These are phyloP conservation scores for Breynia disticha DNA, from an alignment of 441 rosid species.

Conservation along the genomic window DNA sequence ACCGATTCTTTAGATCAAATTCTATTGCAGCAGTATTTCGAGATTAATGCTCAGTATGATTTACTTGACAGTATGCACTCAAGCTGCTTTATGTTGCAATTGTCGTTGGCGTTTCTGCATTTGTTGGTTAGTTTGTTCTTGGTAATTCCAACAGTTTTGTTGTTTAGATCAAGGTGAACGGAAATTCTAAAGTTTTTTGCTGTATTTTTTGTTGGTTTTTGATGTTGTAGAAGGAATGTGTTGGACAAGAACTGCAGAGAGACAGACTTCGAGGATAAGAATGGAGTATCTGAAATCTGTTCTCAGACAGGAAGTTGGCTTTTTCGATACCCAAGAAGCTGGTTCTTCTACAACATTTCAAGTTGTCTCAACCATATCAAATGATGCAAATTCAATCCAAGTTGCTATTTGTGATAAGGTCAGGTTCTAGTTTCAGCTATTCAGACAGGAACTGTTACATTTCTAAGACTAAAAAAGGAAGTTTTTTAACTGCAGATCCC, in stretches of 20 bases:
- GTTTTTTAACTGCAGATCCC: slow-evolving; percentile 38
- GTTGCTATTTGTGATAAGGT: slow-evolving; percentile 67
- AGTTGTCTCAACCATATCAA: slow-evolving; percentile 58
- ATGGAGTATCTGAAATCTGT: slow-evolving; percentile 57
- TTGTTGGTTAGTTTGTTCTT: slow-evolving; percentile 38
- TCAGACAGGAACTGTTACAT: background rate
- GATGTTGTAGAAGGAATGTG: slow-evolving; percentile 53
- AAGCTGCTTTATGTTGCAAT: slow-evolving; percentile 55
- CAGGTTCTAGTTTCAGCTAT: background rate
- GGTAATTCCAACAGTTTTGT: no score
- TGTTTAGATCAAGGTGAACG: background rate
- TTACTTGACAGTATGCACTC: slow-evolving; percentile 41
- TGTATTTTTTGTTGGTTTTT: slow-evolving; percentile 3
- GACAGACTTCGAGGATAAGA: slow-evolving; percentile 60
- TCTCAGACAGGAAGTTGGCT: slow-evolving; percentile 58
- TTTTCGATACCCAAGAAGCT: slow-evolving; percentile 55
- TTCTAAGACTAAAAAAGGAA: background rate
- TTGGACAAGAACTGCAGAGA: slow-evolving; percentile 66
- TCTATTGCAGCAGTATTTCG: background rate
- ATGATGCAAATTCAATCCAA: slow-evolving; percentile 60
- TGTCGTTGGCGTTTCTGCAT: slow-evolving; percentile 46
- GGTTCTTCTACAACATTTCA: slow-evolving; percentile 56
- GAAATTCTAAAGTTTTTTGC: background rate
- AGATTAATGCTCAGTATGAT: background rate
- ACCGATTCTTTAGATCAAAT: no score